These are phyloP conservation scores for Aspergillus sp. DNA, from an alignment of 2,329 filamentous ascomycete genomes.

Conservation along the genomic window DNA sequence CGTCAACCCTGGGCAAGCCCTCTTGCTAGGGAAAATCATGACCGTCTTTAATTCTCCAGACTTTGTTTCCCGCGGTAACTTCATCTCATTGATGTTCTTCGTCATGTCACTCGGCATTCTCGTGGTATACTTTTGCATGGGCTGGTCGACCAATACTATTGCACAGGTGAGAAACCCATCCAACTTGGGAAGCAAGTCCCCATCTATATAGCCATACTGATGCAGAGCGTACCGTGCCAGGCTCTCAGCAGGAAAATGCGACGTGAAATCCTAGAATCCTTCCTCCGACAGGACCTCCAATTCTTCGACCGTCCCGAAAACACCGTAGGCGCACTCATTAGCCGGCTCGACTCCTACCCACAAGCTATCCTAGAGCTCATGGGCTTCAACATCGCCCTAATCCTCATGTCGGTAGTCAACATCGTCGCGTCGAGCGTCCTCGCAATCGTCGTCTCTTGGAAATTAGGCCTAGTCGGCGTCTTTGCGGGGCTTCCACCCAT, in stretches of 20 bases:
- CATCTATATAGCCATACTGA: background rate
- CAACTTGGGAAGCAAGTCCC: background rate
- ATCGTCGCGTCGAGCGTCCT: constrained; percentile 48
- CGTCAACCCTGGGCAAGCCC: constrained; percentile 39
- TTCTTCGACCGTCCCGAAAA: constrained; percentile 35
- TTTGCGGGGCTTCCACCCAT: constrained; percentile 49
- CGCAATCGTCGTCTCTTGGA: constrained; percentile 50
- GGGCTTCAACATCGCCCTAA: constrained; percentile 49
- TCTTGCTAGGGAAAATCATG: background rate
- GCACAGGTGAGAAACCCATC: constrained; percentile 4
- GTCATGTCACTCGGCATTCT: constrained; percentile 19
- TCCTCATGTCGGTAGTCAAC: constrained; percentile 50
- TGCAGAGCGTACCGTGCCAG: constrained; percentile 9
- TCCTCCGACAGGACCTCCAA: constrained; percentile 29
- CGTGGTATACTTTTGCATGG: constrained; percentile 41
- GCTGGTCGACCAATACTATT: constrained; percentile 30
- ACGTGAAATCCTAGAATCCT: constrained; percentile 20
- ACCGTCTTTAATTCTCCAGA: background rate
- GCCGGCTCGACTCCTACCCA: constrained; percentile 31
- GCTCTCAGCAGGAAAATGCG: constrained; percentile 19
- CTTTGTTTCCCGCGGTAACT: background rate
- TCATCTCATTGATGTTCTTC: constrained; percentile 5
- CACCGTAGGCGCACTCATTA: constrained; percentile 28
- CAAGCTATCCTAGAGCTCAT: constrained; percentile 47
- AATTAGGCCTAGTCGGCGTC: constrained; percentile 50